Percentiles rank a stretch among this genome's conserved stretches.
Conservation (phyloP, 2,329 filamentous ascomycete species). For the Penicillium griseofulvum region DNA sequence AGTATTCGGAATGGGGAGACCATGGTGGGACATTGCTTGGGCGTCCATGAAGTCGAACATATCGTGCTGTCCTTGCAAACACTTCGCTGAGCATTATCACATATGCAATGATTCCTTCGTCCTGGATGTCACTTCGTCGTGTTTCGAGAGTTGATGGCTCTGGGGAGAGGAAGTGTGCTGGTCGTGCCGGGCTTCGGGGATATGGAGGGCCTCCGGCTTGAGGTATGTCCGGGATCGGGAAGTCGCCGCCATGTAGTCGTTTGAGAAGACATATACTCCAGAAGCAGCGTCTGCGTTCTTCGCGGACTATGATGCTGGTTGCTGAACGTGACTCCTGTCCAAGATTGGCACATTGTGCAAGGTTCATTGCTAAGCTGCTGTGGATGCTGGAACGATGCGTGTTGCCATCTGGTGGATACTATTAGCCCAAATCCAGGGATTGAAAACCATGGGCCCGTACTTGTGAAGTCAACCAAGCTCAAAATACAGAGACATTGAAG, state of each 20-base stretch:
- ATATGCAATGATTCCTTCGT: conserved; percentile 49
- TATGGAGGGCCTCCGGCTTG: conserved; percentile 38
- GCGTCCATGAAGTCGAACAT: conserved; percentile 48
- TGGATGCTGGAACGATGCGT: conserved; percentile 46
- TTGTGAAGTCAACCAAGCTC: conserved; percentile 43
- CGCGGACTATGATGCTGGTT: conserved; percentile 21
- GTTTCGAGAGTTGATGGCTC: conserved; percentile 18
- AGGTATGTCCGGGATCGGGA: conserved; percentile 40
- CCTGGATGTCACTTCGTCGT: conserved; percentile 30
- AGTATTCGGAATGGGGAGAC: conserved; percentile 54
- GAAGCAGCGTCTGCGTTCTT: conserved; percentile 41
- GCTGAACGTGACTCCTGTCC: conserved; percentile 34
- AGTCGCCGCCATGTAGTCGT: conserved; percentile 45
- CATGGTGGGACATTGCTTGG: conserved; percentile 47
- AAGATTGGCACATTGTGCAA: conserved; percentile 47
- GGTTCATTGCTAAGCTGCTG: conserved; percentile 46
- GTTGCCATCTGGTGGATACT: conserved; percentile 42
- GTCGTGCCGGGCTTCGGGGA: conserved; percentile 37
- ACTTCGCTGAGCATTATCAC: conserved; percentile 48
- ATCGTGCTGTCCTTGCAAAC: conserved; percentile 50
- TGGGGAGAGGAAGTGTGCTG: conserved; percentile 24
- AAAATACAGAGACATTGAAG: conserved; percentile 44
- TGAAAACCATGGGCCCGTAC: conserved; percentile 22
- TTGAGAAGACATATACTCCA: conserved; percentile 47
- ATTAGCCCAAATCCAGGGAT: neutral